phyloP scores from a whole-genome alignment of 1,284 basidiomycete species.

The Cutaneotrichosporon sp. region DNA sequence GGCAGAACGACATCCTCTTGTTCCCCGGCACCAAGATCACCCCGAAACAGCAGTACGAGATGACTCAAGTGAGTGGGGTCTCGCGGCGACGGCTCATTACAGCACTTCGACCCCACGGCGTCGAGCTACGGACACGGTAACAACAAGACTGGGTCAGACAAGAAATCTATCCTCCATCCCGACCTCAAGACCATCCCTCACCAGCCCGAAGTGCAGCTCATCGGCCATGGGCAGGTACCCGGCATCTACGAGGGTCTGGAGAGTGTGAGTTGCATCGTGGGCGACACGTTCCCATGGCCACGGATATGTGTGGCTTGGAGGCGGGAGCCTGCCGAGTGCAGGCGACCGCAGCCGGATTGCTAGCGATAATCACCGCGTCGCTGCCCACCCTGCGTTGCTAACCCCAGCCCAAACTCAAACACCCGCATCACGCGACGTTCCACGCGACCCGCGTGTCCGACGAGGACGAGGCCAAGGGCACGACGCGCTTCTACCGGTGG shows the following conservation, averaged over 20 bases:
- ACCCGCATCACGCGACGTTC: constrained; percentile 83
- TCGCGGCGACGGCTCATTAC: not conserved
- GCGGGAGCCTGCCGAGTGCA: too few species aligned
- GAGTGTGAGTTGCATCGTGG: constrained; percentile 49
- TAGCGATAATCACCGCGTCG: not conserved
- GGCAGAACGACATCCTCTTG: constrained; percentile 64
- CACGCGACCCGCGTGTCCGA: constrained; percentile 74
- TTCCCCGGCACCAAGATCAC: constrained; percentile 65
- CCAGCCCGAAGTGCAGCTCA: constrained; percentile 78
- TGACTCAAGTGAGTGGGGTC: constrained; percentile 62
- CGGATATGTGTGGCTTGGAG: too few species aligned
- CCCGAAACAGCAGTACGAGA: constrained; percentile 73
- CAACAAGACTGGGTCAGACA: constrained; percentile 66
- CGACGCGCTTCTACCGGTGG: constrained; percentile 84
- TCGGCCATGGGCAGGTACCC: constrained; percentile 66
- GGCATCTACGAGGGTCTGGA: constrained; percentile 70
- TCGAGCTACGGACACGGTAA: constrained; percentile 76
- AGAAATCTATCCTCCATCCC: constrained; percentile 72
- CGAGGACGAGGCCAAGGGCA: constrained; percentile 68
- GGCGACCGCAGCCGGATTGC: too few species aligned
- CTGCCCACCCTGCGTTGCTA: not conserved
- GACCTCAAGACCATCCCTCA: constrained; percentile 81
- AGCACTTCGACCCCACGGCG: constrained; percentile 68
- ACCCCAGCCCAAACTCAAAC: constrained; percentile 52
- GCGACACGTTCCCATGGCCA: not conserved